Evolutionary conservation across 768 basidiomycete genomes (phyloP).

Genomic region (Mycena haematopus): DNA sequence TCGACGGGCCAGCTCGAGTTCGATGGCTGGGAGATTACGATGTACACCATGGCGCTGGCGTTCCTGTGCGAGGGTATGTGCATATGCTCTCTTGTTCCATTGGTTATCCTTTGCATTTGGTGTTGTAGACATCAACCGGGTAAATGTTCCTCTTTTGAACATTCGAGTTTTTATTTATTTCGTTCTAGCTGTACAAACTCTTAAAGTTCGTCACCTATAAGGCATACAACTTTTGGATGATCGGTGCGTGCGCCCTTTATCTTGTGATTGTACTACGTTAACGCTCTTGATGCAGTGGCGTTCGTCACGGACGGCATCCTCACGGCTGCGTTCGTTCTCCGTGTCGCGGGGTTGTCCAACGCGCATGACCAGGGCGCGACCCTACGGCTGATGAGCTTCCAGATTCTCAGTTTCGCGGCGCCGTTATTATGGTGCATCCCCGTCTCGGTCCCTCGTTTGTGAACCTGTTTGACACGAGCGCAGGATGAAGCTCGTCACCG

Average conservation of each 20-base stretch:
- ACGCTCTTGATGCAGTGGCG: slow-evolving; percentile 46
- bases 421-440: slow-evolving; percentile 81
- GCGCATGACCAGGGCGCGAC: slow-evolving; percentile 41
- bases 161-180: not conserved
- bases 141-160: slow-evolving; percentile 29
- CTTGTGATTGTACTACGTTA: not conserved
- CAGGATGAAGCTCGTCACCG: slow-evolving; percentile 86
- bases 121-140: slow-evolving; percentile 60
- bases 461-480: not conserved
- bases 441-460: not conserved
- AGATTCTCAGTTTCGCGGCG: slow-evolving; percentile 85
- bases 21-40: slow-evolving; percentile 79
- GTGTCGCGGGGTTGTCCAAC: slow-evolving; percentile 60
- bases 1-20: slow-evolving; percentile 59
- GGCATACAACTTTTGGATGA: slow-evolving; percentile 82
- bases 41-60: slow-evolving; percentile 81
- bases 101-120: too few species aligned
- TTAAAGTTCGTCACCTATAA: slow-evolving; percentile 79
- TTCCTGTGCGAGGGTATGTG: slow-evolving; percentile 79
- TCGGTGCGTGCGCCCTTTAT: slow-evolving; percentile 5
- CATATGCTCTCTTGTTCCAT: too few species aligned
- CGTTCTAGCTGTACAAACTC: slow-evolving; percentile 68
- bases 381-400: slow-evolving; percentile 76
- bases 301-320: slow-evolving; percentile 78
- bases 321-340: slow-evolving; percentile 74